phyloP scores from a whole-genome alignment of 192 early-diverging fungal genomes.

The Rhizoclosmatium sp. region DNA sequence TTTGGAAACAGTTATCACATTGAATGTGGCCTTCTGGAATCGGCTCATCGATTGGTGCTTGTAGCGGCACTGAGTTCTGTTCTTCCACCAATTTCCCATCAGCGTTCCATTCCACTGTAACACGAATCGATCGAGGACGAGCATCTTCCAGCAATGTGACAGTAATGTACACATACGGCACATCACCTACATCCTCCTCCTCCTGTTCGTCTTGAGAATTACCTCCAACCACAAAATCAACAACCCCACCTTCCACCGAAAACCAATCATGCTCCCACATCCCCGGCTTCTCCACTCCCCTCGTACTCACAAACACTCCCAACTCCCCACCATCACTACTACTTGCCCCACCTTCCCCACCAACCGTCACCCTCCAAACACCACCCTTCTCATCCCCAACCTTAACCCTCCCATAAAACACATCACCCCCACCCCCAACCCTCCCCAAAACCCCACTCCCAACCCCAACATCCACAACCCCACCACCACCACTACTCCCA shows the following conservation, averaged over 20 bases:
- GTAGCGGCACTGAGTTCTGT: neutral
- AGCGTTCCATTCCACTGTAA: neutral
- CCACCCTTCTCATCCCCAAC: neutral
- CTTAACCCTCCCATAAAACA: neutral
- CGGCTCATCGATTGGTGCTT: conserved; percentile 15
- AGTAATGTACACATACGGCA: conserved; percentile 19
- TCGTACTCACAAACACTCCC: conserved; percentile 47
- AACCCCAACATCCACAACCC: neutral
- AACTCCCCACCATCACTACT: conserved; percentile 29
- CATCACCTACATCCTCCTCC: neutral
- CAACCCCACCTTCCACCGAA: conserved; percentile 33
- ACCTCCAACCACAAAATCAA: conserved; percentile 12
- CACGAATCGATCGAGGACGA: too few species aligned
- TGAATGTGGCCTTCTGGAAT: conserved; percentile 11
- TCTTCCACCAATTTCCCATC: too few species aligned
- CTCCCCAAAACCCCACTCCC: neutral
- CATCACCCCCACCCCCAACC: neutral
- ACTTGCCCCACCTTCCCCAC: neutral
- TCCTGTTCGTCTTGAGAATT: neutral
- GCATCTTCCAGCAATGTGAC: conserved; percentile 18
- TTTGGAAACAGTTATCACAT: conserved; percentile 78
- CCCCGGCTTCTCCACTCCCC: conserved; percentile 36
- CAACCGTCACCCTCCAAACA: neutral
- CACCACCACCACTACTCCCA: neutral
- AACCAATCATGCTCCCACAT: conserved; percentile 43